Evolutionary conservation across 148 eudicot genomes (phyloP).

Genomic region (Persicaria maculosa): DNA sequence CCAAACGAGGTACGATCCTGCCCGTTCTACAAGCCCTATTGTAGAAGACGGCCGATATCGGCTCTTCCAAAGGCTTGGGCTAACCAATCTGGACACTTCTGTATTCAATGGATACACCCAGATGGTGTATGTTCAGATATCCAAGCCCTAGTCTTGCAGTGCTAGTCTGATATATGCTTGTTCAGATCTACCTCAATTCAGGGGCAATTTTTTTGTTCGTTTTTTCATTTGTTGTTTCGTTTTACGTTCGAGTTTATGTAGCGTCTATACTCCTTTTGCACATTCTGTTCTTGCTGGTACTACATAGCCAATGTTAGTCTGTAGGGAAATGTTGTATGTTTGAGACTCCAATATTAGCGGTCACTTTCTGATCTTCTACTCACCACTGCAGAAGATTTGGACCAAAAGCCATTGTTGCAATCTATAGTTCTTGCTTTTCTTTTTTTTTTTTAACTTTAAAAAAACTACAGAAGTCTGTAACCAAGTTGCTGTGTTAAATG

Average conservation of each 20-base stretch:
- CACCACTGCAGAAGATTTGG: neutral
- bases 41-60: conserved; percentile 91
- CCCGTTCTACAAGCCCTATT: conserved; percentile 63
- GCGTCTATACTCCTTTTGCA: conserved; percentile 10
- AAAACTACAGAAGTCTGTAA: no score
- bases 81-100: conserved; percentile 51
- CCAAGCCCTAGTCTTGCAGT: conserved; percentile 23
- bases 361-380: neutral
- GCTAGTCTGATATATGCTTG: neutral
- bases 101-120: conserved; percentile 96
- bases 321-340: conserved; percentile 11
- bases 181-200: no score
- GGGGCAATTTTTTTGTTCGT: neutral
- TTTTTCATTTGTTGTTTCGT: neutral
- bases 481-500: no score
- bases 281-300: conserved; percentile 2
- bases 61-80: conserved; percentile 68
- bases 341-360: neutral
- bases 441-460: neutral
- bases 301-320: conserved; percentile 1
- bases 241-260: conserved; percentile 8
- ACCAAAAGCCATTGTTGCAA: neutral
- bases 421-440: neutral
- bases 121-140: conserved; percentile 87
- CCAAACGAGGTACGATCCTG: conserved; percentile 94